These are phyloP conservation scores for Dendrobium nobile DNA, from an alignment of 106 monocot species.

Conservation along the genomic window DNA sequence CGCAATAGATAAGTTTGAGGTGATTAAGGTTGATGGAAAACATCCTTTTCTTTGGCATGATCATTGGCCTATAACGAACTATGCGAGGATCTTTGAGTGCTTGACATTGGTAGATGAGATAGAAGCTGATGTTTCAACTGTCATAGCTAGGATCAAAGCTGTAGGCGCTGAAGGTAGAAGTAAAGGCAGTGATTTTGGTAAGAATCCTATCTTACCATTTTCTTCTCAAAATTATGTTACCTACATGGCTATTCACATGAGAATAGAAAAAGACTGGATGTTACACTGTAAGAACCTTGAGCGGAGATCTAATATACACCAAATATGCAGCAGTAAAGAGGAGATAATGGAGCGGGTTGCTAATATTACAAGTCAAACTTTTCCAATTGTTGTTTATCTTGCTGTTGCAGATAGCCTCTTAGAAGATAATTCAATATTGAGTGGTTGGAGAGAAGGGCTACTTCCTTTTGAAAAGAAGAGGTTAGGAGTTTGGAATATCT, in stretches of 20 bases:
- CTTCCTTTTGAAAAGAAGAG: constrained; percentile 81
- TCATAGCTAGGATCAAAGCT: constrained; percentile 64
- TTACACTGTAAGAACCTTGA: constrained; percentile 93
- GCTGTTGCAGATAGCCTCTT: constrained; percentile 89
- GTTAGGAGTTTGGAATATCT: constrained; percentile 67
- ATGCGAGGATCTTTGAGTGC: constrained; percentile 74
- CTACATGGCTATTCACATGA: constrained; percentile 91
- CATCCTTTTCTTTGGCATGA: constrained; percentile 96
- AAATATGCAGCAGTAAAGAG: constrained; percentile 91
- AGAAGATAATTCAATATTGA: constrained; percentile 55
- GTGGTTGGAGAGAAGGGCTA: constrained; percentile 74
- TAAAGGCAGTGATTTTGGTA: background rate
- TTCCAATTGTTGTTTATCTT: constrained; percentile 64
- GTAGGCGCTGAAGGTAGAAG: constrained; percentile 17
- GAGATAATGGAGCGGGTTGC: constrained; percentile 67
- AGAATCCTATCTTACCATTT: background rate
- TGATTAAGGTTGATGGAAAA: constrained; percentile 64
- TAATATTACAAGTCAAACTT: constrained; percentile 22
- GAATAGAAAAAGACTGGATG: constrained; percentile 98
- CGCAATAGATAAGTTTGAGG: constrained; percentile 36
- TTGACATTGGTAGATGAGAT: constrained; percentile 68
- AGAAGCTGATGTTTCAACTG: constrained; percentile 51
- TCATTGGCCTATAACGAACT: constrained; percentile 84
- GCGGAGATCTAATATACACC: constrained; percentile 38
- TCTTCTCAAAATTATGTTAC: constrained; percentile 14